Base-by-base conservation (phyloP, 2,329 filamentous ascomycete species). In the Fusarium chuoi region DNA sequence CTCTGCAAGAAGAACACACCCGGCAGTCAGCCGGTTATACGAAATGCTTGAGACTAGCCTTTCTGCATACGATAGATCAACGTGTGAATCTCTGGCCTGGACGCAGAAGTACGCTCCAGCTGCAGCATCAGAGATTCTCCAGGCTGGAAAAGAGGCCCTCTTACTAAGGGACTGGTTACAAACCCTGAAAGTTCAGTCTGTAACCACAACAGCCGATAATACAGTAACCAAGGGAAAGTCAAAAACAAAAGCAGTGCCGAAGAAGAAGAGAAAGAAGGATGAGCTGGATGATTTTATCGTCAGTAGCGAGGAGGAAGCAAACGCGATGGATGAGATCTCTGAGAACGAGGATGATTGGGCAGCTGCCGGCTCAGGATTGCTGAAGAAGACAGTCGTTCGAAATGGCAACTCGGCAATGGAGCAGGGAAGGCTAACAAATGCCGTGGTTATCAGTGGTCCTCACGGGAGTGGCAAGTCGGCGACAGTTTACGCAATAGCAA, bases 381-480 rank as follows among this genome's bases (percentile, higher is more conserved):
- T 71, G 52, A 89, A 84, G 80, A 89, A 86, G 77, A 89, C 89
- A 17, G 87, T 92, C 5, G 81, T 92, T 44, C 85, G 86, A 64
- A 84, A 81, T 70, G 84, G 82, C 11, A 80, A 83, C 58, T 74
- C 77, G 6, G 75, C 79, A 33, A 88, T 85, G 66, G 85, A 86
- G 13, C 78, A 81, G 18, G 79, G 82, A 51, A 89, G 88, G 54
- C 80, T 92, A 38, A 87, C 88, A 57, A 98, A 98, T 82, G 89
- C 92, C 1, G 89, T 98, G n/a, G 85, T 99, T 13, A 86, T 99
- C 38, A 98, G 94, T 78, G 96, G 96, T 0, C 94, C 96, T 6
- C 88, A 93, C 75, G 96, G 96, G 1, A 96, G 93, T 79, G 97
- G 96, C 6, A 99, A 99, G 84, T 97, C 95, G 18, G 95, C 97